Conservation (phyloP, 345 rosid species). For the Camelina sativa region DNA sequence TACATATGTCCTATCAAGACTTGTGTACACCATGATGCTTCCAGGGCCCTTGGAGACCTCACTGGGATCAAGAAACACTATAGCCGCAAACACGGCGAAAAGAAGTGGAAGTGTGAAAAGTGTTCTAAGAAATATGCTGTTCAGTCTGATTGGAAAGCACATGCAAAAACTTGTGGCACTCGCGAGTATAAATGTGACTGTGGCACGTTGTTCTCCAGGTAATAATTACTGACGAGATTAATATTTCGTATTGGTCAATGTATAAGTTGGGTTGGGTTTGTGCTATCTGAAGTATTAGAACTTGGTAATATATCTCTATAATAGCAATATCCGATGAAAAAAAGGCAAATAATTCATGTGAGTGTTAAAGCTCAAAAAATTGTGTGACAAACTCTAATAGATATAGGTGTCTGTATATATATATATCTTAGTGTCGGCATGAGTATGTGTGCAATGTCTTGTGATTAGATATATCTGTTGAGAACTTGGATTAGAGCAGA, state of each 20-base stretch:
- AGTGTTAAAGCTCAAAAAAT: not conserved
- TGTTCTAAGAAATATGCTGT: slow-evolving; percentile 98
- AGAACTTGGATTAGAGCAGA: slow-evolving; percentile 26
- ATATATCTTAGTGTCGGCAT: slow-evolving; percentile 25
- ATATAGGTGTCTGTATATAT: slow-evolving; percentile 16
- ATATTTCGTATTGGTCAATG: slow-evolving; percentile 12
- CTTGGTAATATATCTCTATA: not conserved
- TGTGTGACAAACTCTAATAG: slow-evolving; percentile 14
- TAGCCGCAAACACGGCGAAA: slow-evolving; percentile 94
- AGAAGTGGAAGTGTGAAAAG: slow-evolving; percentile 97
- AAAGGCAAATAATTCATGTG: not conserved
- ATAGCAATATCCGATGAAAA: slow-evolving; percentile 14
- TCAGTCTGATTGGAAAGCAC: slow-evolving; percentile 98
- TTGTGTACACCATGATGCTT: slow-evolving; percentile 88
- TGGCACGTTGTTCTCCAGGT: slow-evolving; percentile 96
- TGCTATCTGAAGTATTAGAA: not conserved
- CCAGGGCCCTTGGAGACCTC: slow-evolving; percentile 92
- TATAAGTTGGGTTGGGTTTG: slow-evolving; percentile 6
- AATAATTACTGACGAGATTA: not conserved
- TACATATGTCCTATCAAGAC: slow-evolving; percentile 92
- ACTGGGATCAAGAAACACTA: slow-evolving; percentile 95
- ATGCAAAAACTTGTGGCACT: slow-evolving; percentile 93
- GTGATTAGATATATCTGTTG: slow-evolving; percentile 32
- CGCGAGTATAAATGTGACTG: slow-evolving; percentile 96
- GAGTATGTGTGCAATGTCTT: slow-evolving; percentile 31